Percentiles rank a stretch among this genome's conserved stretches.
These are phyloP conservation scores for Pseudogymnoascus sp. DNA, from an alignment of 2,329 filamentous ascomycete genomes.

Conservation along the genomic window DNA sequence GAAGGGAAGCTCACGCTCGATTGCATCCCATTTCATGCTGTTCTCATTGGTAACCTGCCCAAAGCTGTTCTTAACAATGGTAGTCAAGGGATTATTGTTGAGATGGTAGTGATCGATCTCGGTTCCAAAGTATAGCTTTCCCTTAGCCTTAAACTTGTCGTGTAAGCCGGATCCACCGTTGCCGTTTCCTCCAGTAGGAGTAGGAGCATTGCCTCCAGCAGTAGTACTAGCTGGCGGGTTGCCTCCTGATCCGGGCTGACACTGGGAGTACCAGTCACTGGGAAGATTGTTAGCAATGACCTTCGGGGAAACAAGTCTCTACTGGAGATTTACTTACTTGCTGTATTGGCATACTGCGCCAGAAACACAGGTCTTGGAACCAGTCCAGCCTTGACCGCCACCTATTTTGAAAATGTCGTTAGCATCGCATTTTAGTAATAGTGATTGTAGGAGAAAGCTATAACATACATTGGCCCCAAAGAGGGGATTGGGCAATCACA, in stretches of 20 bases:
- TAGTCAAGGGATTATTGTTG: slow-evolving; percentile 40
- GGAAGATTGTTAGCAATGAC: not conserved
- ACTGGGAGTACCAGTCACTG: slow-evolving; percentile 13
- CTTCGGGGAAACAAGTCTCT: not conserved
- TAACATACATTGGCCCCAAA: not conserved
- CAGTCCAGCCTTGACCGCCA: not conserved
- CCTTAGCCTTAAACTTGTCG: slow-evolving; percentile 49
- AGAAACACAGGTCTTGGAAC: not conserved
- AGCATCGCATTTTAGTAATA: not conserved
- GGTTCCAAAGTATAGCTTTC: slow-evolving; percentile 59
- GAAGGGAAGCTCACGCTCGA: slow-evolving; percentile 32
- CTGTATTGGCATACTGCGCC: not conserved
- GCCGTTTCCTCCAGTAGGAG: not conserved
- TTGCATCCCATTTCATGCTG: slow-evolving; percentile 62
- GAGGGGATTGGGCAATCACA: not conserved
- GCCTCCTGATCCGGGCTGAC: slow-evolving; percentile 8
- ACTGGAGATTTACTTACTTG: not conserved
- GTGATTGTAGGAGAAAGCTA: not conserved
- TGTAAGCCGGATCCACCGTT: slow-evolving; percentile 40
- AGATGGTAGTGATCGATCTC: slow-evolving; percentile 49
- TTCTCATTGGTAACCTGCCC: slow-evolving; percentile 62
- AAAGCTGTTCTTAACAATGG: slow-evolving; percentile 53
- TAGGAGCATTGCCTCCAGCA: not conserved
- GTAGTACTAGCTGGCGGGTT: not conserved
- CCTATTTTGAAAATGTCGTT: not conserved